phyloP scores from a whole-genome alignment of 2,329 filamentous ascomycete species.

The Trichoderma sp. region DNA sequence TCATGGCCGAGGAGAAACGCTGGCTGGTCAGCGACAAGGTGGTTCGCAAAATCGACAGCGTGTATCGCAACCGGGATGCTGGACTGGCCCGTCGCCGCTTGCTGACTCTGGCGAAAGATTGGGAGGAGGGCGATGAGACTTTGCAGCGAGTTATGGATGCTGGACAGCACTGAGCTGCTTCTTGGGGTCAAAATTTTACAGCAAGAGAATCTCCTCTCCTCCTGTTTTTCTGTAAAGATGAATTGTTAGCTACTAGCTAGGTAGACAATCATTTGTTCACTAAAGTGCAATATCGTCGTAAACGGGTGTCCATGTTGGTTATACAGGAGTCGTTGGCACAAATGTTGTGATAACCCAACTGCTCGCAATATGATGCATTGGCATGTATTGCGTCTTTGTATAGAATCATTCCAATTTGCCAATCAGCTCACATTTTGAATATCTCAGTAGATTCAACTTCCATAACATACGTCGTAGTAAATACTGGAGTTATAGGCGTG shows the following conservation, averaged over 20 bases:
- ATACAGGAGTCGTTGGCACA: background rate
- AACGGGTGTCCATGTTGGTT: background rate
- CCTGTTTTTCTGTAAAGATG: background rate
- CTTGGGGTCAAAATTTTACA: background rate
- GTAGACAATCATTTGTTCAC: background rate
- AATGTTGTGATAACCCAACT: no score
- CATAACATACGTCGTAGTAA: background rate
- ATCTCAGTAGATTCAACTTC: no score
- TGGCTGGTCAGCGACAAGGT: conserved; percentile 48
- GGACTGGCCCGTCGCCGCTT: conserved; percentile 43
- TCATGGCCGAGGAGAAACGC: conserved; percentile 44
- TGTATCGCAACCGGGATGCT: conserved; percentile 49
- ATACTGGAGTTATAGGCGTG: background rate
- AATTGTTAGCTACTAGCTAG: background rate
- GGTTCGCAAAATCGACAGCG: conserved; percentile 49
- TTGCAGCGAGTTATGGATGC: conserved; percentile 44
- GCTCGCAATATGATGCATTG: no score
- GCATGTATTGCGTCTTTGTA: no score
- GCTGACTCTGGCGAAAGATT: conserved; percentile 45
- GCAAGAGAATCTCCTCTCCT: background rate
- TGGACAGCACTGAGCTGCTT: background rate
- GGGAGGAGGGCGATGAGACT: conserved; percentile 47
- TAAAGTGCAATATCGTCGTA: background rate
- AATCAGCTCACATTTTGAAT: no score
- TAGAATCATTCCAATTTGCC: no score